A percentile compares a stretch with the other conserved stretches of the same genome.
Conservation (phyloP, 148 eudicot species). For the Silene conica region DNA sequence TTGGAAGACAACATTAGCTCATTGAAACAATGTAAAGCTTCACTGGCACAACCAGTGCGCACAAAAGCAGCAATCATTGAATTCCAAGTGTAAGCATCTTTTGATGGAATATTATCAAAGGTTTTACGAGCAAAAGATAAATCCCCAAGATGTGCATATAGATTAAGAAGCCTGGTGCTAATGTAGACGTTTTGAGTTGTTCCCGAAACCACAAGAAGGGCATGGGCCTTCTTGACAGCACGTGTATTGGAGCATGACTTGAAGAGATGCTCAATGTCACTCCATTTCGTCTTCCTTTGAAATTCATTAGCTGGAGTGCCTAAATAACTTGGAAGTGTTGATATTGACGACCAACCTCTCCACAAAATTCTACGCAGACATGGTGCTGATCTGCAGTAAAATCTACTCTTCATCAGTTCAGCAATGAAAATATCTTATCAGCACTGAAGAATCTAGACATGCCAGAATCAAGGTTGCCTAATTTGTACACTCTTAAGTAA, state of each 20-base stretch:
- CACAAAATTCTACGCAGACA: slow-evolving; percentile 25
- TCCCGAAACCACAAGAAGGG: slow-evolving; percentile 60
- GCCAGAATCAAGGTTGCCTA: not conserved
- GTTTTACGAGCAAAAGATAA: slow-evolving; percentile 38
- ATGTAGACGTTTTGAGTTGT: slow-evolving; percentile 38
- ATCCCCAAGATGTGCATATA: slow-evolving; percentile 58
- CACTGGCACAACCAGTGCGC: slow-evolving; percentile 37
- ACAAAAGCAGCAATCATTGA: slow-evolving; percentile 67
- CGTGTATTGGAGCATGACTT: slow-evolving; percentile 32
- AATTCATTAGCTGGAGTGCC: slow-evolving; percentile 23
- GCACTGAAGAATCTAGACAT: not conserved
- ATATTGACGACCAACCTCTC: slow-evolving; percentile 23
- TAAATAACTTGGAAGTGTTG: slow-evolving; percentile 27
- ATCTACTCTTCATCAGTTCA: slow-evolving; percentile 9
- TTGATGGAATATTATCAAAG: slow-evolving; percentile 41
- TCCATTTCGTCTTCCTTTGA: slow-evolving; percentile 24
- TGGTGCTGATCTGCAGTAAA: slow-evolving; percentile 31
- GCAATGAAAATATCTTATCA: slow-evolving; percentile 3
- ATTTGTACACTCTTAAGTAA: not conserved
- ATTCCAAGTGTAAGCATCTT: slow-evolving; percentile 69
- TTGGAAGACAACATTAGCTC: slow-evolving; percentile 36
- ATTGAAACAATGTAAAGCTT: slow-evolving; percentile 50
- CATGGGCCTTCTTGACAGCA: slow-evolving; percentile 42
- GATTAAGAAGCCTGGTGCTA: slow-evolving; percentile 59
- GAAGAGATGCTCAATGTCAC: slow-evolving; percentile 51